Percentiles rank a stretch among this genome's conserved stretches.
These are phyloP conservation scores for Tylopilus vinaceipallidus DNA, from an alignment of 768 basidiomycete genomes.

Conservation along the genomic window DNA sequence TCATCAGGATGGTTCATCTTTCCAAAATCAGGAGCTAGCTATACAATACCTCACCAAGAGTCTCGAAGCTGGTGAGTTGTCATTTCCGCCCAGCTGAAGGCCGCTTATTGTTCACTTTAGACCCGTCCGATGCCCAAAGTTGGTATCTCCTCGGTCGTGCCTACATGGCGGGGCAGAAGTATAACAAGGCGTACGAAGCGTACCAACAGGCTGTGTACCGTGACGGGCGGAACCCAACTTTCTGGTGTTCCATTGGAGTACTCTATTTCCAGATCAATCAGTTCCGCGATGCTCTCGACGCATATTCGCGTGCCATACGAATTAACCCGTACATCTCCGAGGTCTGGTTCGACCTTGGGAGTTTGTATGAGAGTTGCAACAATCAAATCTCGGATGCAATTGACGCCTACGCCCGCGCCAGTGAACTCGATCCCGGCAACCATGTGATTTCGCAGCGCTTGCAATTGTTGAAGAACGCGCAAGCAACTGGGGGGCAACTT, in stretches of 20 bases:
- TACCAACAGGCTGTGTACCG: slow-evolving; percentile 99
- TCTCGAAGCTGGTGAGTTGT: slow-evolving; percentile 81
- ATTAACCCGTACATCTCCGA: slow-evolving; percentile 97
- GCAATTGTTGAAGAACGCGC: slow-evolving; percentile 74
- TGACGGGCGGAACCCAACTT: slow-evolving; percentile 97
- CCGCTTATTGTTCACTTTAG: slow-evolving; percentile 38
- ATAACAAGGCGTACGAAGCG: slow-evolving; percentile 99
- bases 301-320: slow-evolving; percentile 97
- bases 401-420: slow-evolving; percentile 94
- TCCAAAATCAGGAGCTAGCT: slow-evolving; percentile 94
- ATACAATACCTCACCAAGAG: slow-evolving; percentile 93
- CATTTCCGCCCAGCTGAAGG: neutral
- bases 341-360: slow-evolving; percentile 86
- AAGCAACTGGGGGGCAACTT: slow-evolving; percentile 67
- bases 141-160: slow-evolving; percentile 99
- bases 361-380: slow-evolving; percentile 96
- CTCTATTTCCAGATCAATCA: slow-evolving; percentile 99
- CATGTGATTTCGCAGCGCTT: slow-evolving; percentile 79
- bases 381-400: slow-evolving; percentile 99
- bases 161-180: slow-evolving; percentile 97
- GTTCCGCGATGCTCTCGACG: slow-evolving; percentile 97
- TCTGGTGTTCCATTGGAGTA: slow-evolving; percentile 99
- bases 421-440: slow-evolving; percentile 89
- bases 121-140: slow-evolving; percentile 93
- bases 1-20: slow-evolving; percentile 91